A percentile compares a stretch with the other conserved stretches of the same genome.
These are phyloP conservation scores for Falciphora oryzae DNA, from an alignment of 2,329 filamentous ascomycete genomes.

Conservation along the genomic window DNA sequence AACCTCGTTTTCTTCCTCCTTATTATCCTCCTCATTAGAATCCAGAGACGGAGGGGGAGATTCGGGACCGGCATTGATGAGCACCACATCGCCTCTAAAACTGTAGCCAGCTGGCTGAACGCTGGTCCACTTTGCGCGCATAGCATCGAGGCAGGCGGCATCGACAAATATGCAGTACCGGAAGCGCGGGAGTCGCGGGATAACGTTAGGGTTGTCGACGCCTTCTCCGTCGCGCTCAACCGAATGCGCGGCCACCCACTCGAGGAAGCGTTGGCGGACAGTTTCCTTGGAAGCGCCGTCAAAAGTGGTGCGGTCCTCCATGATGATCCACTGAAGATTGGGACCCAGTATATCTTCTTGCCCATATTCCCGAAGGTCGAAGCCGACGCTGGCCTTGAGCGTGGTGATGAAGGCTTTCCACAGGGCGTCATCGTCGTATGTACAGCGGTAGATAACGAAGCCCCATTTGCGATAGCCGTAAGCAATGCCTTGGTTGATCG, in stretches of 20 bases:
- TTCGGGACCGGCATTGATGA: not conserved
- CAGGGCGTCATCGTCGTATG: constrained; percentile 4
- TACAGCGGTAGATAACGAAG: constrained; percentile 6
- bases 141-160: not conserved
- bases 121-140: not conserved
- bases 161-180: constrained; percentile 7
- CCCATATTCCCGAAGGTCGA: not conserved
- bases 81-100: not conserved
- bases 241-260: not conserved
- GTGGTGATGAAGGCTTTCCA: not conserved
- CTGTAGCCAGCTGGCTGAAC: not conserved
- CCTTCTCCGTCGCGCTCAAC: not conserved
- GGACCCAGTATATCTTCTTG: not conserved
- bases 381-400: not conserved
- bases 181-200: not conserved
- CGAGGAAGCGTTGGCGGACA: not conserved
- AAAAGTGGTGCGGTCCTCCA: constrained; percentile 1
- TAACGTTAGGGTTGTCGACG: not conserved
- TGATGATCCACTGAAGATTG: not conserved
- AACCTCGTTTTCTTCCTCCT: not conserved
- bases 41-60: not conserved
- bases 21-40: not conserved
- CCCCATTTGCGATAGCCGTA: constrained; percentile 7
- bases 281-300: constrained; percentile 6
- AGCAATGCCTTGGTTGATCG: too few relatives aligned